These are phyloP conservation scores for Friedmanniomyces simplex DNA, from an alignment of 495 filamentous ascomycete genomes.

Conservation along the genomic window DNA sequence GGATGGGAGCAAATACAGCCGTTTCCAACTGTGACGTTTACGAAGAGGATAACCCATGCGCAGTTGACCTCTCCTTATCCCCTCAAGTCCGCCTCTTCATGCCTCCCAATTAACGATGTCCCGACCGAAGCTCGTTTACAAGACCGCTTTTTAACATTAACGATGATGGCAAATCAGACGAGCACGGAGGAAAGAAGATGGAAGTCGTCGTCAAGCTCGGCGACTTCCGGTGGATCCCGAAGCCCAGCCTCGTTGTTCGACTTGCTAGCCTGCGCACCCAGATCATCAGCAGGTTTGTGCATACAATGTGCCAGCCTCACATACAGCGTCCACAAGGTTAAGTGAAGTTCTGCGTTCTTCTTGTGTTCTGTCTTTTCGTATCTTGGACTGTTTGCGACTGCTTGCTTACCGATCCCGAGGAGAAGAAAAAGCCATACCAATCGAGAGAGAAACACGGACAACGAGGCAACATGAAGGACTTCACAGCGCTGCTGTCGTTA, in stretches of 20 bases:
- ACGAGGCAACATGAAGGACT: background rate
- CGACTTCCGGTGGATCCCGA: background rate
- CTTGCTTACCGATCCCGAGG: background rate
- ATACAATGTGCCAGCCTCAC: background rate
- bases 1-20: too few species aligned
- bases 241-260: background rate
- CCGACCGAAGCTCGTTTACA: too few species aligned
- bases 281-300: conserved; percentile 12
- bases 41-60: too few species aligned
- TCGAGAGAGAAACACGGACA: too few species aligned
- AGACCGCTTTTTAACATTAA: too few species aligned
- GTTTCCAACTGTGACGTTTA: too few species aligned
- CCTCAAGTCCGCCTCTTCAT: too few species aligned
- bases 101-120: too few species aligned
- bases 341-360: conserved; percentile 2
- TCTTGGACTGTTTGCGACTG: background rate
- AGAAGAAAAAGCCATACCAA: background rate
- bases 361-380: background rate
- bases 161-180: too few species aligned
- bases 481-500: background rate
- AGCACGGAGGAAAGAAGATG: too few species aligned
- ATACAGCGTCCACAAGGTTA: background rate
- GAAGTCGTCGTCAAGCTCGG: too few species aligned
- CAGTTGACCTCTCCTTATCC: too few species aligned
- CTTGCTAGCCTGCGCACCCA: background rate